Conservation (phyloP, 257 asterid genomes). For the Ilex aquifolium region DNA sequence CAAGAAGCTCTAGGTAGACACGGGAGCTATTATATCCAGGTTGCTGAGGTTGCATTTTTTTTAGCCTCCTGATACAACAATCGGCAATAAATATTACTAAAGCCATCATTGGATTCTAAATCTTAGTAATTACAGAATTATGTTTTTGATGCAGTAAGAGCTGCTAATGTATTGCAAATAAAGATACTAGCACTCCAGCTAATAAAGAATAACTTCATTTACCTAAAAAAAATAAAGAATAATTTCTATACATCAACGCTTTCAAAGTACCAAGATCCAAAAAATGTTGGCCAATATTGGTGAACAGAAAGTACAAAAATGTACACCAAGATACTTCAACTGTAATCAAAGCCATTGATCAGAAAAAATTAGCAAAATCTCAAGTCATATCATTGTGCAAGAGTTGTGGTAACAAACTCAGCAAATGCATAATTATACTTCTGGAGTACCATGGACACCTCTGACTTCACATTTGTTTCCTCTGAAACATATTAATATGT, state of each 20-base stretch:
- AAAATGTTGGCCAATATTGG: neutral
- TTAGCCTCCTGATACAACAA: constrained; percentile 71
- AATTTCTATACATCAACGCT: no score
- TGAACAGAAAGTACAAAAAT: neutral
- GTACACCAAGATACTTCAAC: neutral
- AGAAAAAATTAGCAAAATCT: neutral
- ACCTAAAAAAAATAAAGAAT: no score
- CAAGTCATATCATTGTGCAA: neutral
- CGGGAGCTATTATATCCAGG: constrained; percentile 98
- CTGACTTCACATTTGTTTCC: neutral
- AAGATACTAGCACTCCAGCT: neutral
- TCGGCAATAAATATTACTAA: constrained; percentile 16
- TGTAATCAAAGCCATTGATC: neutral
- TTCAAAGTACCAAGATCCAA: neutral
- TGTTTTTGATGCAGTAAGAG: neutral
- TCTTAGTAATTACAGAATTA: no score
- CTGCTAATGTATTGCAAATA: no score
- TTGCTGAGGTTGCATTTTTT: constrained; percentile 99
- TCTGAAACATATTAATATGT: no score
- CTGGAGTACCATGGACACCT: neutral
- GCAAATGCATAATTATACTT: neutral
- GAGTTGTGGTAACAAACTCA: neutral
- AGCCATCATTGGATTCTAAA: neutral
- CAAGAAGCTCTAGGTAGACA: constrained; percentile 95
- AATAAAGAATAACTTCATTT: no score